Conservation (phyloP, 208 protist genomes). For the Lotmaria passim region DNA sequence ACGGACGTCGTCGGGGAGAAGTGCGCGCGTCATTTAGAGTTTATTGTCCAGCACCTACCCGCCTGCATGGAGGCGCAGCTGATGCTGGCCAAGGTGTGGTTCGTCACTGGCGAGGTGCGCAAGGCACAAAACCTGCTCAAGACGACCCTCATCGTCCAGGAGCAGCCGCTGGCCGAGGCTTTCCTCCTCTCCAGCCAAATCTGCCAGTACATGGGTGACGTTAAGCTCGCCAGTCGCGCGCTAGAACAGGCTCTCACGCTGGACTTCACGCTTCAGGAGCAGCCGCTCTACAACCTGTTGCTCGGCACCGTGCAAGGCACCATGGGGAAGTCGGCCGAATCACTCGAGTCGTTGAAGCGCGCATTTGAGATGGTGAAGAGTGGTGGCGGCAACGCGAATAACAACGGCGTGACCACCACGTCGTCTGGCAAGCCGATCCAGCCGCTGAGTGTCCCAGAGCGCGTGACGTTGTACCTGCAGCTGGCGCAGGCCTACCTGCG, state of each 20-base stretch:
- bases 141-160: constrained; percentile 66
- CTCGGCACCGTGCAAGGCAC: constrained; percentile 81
- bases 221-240: constrained; percentile 72
- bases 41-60: constrained; percentile 80
- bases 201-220: constrained; percentile 83
- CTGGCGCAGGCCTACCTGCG: constrained; percentile 81
- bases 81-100: constrained; percentile 83
- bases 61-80: constrained; percentile 90
- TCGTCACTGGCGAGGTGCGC: constrained; percentile 81
- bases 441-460: constrained; percentile 80
- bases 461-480: constrained; percentile 89
- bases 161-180: constrained; percentile 79
- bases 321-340: constrained; percentile 68
- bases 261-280: constrained; percentile 94
- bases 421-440: constrained; percentile 67
- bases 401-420: constrained; percentile 15
- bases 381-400: too few species aligned
- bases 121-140: constrained; percentile 75
- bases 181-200: constrained; percentile 93
- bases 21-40: constrained; percentile 73
- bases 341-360: constrained; percentile 71
- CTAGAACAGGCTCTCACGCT: constrained; percentile 93
- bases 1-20: constrained; percentile 75
- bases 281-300: constrained; percentile 92
- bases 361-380: constrained; percentile 38